Evolutionary conservation across 805 yeast genomes (phyloP).

Genomic region (Myxozyma udenii): DNA sequence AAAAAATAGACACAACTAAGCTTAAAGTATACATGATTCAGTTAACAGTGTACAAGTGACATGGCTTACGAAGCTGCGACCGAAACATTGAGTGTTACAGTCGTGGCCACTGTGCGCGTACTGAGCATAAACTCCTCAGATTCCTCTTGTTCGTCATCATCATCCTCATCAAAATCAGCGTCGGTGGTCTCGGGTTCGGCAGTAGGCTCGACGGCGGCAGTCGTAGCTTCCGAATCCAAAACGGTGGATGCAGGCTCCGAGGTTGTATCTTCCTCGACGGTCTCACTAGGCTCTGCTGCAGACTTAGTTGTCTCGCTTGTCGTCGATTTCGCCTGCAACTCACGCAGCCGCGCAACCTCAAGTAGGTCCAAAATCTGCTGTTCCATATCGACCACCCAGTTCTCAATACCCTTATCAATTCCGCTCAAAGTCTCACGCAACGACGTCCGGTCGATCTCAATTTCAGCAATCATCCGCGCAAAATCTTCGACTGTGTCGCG

Average conservation of each 20-base stretch:
- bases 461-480: constrained; percentile 12
- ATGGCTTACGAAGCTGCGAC: too few relatives aligned
- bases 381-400: constrained; percentile 14
- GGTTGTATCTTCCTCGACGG: not conserved
- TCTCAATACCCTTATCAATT: constrained; percentile 12
- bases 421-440: constrained; percentile 1
- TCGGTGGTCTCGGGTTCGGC: not conserved
- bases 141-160: not conserved
- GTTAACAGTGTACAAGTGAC: too few relatives aligned
- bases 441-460: constrained; percentile 12
- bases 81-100: not conserved
- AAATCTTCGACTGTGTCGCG: constrained; percentile 22
- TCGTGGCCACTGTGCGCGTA: not conserved
- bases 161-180: not conserved
- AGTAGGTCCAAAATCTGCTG: constrained; percentile 1
- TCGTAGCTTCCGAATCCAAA: too few relatives aligned
- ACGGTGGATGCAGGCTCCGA: not conserved
- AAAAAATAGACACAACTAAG: not conserved
- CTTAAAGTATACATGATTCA: not conserved
- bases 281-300: not conserved
- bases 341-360: constrained; percentile 5
- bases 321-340: not conserved
- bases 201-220: not conserved
- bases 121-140: not conserved
- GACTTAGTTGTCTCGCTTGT: not conserved